Base-by-base conservation (phyloP, 805 yeast genomes). In the Yarrowia sp. region DNA sequence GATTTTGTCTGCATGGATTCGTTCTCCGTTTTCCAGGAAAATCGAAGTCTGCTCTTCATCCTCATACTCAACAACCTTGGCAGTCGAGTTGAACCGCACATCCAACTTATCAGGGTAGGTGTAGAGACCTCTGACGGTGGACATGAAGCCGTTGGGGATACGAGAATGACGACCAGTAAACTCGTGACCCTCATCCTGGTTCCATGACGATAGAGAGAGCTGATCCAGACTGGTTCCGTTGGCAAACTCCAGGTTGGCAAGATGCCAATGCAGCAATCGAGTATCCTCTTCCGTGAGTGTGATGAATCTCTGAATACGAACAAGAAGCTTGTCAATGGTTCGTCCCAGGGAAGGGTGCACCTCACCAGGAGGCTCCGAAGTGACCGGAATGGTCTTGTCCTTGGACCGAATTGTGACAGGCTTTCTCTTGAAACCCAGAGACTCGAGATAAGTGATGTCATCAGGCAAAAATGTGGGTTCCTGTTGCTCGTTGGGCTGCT, bases 81-180 rank as follows among this genome's bases (percentile, higher is more conserved):
- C 82, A 9, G 74, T 74, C 3, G 79, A 76, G 66, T 77, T 77
- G 73, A 80, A 78, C 39, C 81, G 72, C 30, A 80, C 79, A 68
- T 80, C 82, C 1, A 80, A 74, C 70, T 76, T 76, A 17, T 74
- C 73, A 7, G 82, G 82, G 17, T 75, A 74, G 2, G 77, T 69
- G 65, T 78, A 79, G 13, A 80, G 71, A 7, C 81, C 82, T 8
- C 78, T 73, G 3, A 77, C 74, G 17, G 80, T 71, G 0, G 79
- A 70, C 69, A 72, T 71, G 71, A 74, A 77, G 1, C 82, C 82
- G 49, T 77, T 75, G 17, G 76, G 72, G 2, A 79, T 70, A 76
- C 79, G 78, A 2, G 78, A 74, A 65, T 79, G 81, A 15, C 75
- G 72, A 2, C 83, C 83, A 1, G 79, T 73, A 60, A 80, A 79